Evolutionary conservation across 805 yeast species (phyloP), one percentile per base, ranked within the genome.

Genomic region (Wickerhamiella alocasiicola): DNA sequence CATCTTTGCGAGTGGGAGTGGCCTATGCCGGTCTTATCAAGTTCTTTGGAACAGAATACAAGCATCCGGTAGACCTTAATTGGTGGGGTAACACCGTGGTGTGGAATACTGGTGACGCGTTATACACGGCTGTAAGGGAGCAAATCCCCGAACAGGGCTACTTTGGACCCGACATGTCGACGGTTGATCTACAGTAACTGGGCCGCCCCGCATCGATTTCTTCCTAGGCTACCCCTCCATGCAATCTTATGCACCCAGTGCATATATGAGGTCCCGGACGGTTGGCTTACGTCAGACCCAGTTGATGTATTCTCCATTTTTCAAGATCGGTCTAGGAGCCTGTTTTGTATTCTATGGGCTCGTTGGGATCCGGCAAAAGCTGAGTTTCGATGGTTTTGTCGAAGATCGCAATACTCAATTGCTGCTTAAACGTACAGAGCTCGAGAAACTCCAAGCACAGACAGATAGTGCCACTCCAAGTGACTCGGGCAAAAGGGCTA

Each of bases 21-120:
- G 81, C 81, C 2, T 66, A 76, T 46, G 63, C 76, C 44, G 74
- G 72, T 1, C 59, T 74, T 33, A 57, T 77, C 42, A 69, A 76
- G 28, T 78, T 78, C 59, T 72, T 74, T 51, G 58, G 70, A 1
- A 66, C 67, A 3, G 60, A 63, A 44, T 72, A 65, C 50, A 39
- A 41, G 9, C 64, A 70, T 35, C 60, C 62, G 2, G 61, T 59
- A 20, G 46, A 53, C 3, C 39, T 76, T 11, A 46, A 57, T 30
- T 78, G 84, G 84, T 78, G 84, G 84, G 84, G 84, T 1, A 75
- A 74, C 43, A 55, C 44, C n/a, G 67, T 61, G 15, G 12, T 43
- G 15, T 27, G 9, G 15, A 36, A 43, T 4, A 42, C 37, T 6
- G 33, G 44, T 13, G 52, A 46, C 23, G 46, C 50, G 9, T 45